Evolutionary conservation across 2,329 filamentous ascomycete genomes (phyloP).

Genomic region (Verticillium nubilum): DNA sequence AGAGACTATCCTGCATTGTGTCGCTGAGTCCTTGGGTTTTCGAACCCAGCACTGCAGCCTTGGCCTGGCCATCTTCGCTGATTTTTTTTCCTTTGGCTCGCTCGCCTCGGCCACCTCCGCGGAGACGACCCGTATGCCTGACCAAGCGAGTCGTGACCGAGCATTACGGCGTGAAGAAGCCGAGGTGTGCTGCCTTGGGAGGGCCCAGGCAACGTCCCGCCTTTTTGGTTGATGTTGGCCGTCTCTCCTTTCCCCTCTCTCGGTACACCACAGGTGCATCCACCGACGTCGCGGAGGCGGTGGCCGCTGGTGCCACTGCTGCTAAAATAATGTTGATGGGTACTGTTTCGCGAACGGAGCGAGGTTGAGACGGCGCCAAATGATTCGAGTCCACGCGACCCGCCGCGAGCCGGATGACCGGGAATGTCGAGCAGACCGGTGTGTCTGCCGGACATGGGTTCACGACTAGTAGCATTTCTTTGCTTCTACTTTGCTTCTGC

Average conservation of each 20-base stretch:
- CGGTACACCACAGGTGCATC: not conserved
- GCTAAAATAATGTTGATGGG: not conserved
- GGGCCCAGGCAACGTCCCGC: not conserved
- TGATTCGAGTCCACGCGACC: not conserved
- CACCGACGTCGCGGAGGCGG: not conserved
- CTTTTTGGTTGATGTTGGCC: not conserved
- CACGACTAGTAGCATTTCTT: not conserved
- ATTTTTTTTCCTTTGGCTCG: not conserved
- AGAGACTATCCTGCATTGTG: not conserved
- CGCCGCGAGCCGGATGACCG: not conserved
- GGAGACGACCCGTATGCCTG: not conserved
- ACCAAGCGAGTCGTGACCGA: not conserved
- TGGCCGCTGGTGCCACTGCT: not conserved
- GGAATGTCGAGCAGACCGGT: not conserved
- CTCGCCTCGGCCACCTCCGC: not conserved
- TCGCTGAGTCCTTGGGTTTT: no score
- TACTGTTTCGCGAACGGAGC: not conserved
- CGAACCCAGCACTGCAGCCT: no score
- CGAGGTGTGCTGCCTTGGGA: not conserved
- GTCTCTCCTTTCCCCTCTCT: not conserved
- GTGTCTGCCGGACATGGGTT: not conserved
- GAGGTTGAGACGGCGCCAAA: not conserved
- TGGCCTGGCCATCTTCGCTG: not conserved
- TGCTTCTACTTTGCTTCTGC: not conserved
- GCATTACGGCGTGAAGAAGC: not conserved